A percentile compares a stretch with the other conserved stretches of the same genome.
Evolutionary conservation across 1,284 basidiomycete species (phyloP).

Genomic region (Chondrostereum purpureum): DNA sequence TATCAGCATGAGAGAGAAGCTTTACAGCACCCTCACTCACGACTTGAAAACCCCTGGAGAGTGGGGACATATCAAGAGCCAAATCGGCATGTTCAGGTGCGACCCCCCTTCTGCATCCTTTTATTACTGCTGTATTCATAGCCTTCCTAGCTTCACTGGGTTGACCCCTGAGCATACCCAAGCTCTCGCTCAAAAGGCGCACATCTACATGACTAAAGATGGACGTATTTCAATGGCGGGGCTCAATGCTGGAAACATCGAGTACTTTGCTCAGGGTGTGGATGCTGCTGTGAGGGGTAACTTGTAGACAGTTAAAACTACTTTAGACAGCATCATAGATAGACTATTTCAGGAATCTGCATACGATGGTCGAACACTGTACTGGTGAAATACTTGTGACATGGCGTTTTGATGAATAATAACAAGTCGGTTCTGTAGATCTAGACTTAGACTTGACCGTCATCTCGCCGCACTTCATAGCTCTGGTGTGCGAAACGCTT

Average conservation of each 20-base stretch:
- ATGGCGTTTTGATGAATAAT: too few relatives aligned
- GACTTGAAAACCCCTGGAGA: conserved; percentile 87
- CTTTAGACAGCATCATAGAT: neutral
- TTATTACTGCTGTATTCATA: conserved; percentile 11
- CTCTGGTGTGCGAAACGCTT: too few relatives aligned
- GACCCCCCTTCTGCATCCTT: conserved; percentile 12
- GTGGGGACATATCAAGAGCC: conserved; percentile 95
- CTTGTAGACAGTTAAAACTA: conserved; percentile 52
- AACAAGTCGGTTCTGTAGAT: too few relatives aligned
- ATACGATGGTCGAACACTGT: too few relatives aligned
- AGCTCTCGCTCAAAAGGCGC: conserved; percentile 83
- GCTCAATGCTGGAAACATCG: conserved; percentile 84
- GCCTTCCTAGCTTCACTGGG: conserved; percentile 71
- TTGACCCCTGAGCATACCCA: conserved; percentile 81
- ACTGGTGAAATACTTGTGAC: too few relatives aligned
- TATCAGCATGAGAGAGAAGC: conserved; percentile 87
- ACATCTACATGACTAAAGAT: conserved; percentile 89
- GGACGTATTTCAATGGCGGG: conserved; percentile 97
- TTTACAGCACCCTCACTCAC: conserved; percentile 77
- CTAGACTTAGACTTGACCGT: too few relatives aligned
- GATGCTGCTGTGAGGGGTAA: conserved; percentile 78
- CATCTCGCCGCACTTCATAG: too few relatives aligned
- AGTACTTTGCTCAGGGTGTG: conserved; percentile 85
- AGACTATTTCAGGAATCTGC: too few relatives aligned
- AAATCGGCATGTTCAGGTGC: conserved; percentile 93